Base-by-base conservation (phyloP, 2,329 filamentous ascomycete species). In the Trichoderma sp. region DNA sequence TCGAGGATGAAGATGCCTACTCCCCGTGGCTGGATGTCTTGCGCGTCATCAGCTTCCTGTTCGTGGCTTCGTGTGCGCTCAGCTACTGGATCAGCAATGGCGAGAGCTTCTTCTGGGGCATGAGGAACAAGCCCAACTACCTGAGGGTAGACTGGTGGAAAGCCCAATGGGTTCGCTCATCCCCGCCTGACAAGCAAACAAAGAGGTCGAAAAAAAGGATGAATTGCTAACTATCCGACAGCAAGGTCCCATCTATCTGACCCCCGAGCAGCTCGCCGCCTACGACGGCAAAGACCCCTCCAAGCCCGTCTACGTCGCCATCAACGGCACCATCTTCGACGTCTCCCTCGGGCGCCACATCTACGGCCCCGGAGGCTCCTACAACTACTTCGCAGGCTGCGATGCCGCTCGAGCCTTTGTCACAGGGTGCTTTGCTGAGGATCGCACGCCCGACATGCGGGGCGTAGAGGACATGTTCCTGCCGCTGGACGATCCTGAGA, bases 391-490 rank as follows among this genome's bases (percentile, higher is more conserved):
- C 81, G 89, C 94, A 0, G 96, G 95, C 73, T 87, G 87, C 74
- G 96, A 99, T 82, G 95, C 95, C 39, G 90, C 92, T 15, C 91
- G 96, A 63, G 94, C 91, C 24, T 99, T 94, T 81, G 90, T 99
- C 11, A 98, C 96, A 2, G 94, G 93, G 21, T 99, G 96, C 82
- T 99, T 99, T 83, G 84, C 89, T 51, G 91, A 94, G 74, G 96
- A 99, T 84, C 85, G 91, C 36, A 96, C 91, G 2, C 87, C 92
- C 4, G 96, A 99, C 83, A 84, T 98, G 80, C 89, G 93, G 73
- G 96, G 96, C 60, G 91, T 93, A 5, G 96, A 98, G 83, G 88
- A 91, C 74, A 96, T 97, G 88, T 98, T 90, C 82, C 80, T 95
- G 9, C 90, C 90, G 2, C 76, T 89, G 39, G 89, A 91, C 79